phyloP scores from a whole-genome alignment of 1,139 yeast genomes.

The Pichia sp. region DNA sequence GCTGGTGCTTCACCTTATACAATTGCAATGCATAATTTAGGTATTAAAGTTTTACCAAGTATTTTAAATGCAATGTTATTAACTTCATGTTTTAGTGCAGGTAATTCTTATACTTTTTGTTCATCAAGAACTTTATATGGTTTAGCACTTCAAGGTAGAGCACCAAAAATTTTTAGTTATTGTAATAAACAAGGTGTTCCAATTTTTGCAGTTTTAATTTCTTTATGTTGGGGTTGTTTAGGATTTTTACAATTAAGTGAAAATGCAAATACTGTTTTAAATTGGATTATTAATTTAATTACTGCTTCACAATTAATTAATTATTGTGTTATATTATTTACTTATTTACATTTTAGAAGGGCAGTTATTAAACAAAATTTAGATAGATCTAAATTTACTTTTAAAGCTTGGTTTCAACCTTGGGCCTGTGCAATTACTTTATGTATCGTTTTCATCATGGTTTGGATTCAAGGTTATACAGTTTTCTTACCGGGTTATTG shows the following conservation, averaged over 20 bases:
- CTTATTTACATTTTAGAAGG: slow-evolving; percentile 57
- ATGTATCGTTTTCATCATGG: slow-evolving; percentile 50
- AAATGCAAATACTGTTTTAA: slow-evolving; percentile 58
- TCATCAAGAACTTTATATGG: slow-evolving; percentile 55
- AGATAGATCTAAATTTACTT: slow-evolving; percentile 48
- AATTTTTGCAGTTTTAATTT: slow-evolving; percentile 29
- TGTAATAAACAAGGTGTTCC: slow-evolving; percentile 46
- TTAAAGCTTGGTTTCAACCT: slow-evolving; percentile 53
- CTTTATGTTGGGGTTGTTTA: slow-evolving; percentile 37
- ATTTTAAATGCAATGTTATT: slow-evolving; percentile 58
- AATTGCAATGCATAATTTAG: slow-evolving; percentile 51
- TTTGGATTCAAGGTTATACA: slow-evolving; percentile 58
- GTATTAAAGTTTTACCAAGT: slow-evolving; percentile 51
- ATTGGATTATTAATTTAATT: slow-evolving; percentile 69
- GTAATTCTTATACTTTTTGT: slow-evolving; percentile 65
- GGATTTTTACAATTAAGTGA: slow-evolving; percentile 53
- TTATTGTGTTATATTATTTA: slow-evolving; percentile 56
- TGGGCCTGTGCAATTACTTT: slow-evolving; percentile 39
- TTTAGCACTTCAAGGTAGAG: slow-evolving; percentile 50
- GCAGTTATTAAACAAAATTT: slow-evolving; percentile 58
- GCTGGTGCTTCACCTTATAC: slow-evolving; percentile 62
- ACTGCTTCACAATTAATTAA: slow-evolving; percentile 78
- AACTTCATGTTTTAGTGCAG: slow-evolving; percentile 65
- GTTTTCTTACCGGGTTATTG: slow-evolving; percentile 70
- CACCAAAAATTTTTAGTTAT: slow-evolving; percentile 41